These are phyloP conservation scores for Prunus davidiana DNA, from an alignment of 306 rosid species.

Conservation along the genomic window DNA sequence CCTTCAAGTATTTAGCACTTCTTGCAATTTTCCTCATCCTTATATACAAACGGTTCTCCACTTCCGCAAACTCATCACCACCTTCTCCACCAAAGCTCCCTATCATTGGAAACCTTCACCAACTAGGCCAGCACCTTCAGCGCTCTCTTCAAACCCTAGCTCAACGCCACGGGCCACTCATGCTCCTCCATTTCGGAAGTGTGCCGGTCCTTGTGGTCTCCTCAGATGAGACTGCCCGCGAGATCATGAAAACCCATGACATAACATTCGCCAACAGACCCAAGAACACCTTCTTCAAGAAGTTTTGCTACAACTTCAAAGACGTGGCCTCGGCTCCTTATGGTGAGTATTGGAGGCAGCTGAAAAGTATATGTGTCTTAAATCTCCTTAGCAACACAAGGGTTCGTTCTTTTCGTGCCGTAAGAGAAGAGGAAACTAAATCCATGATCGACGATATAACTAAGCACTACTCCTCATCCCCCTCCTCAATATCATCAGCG, in stretches of 20 bases:
- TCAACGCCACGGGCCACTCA: background rate
- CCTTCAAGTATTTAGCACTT: background rate
- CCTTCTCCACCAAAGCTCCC: background rate
- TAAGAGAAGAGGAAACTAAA: background rate
- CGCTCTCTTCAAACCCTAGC: background rate
- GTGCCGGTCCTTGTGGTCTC: background rate
- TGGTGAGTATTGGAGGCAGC: conserved; percentile 11
- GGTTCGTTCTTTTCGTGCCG: background rate
- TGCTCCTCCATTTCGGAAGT: background rate
- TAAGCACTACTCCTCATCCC: background rate
- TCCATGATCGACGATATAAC: background rate
- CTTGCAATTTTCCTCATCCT: background rate
- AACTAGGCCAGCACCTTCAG: background rate
- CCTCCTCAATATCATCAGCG: background rate
- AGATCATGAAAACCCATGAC: conserved; percentile 1
- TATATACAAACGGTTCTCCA: background rate
- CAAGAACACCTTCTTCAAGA: background rate
- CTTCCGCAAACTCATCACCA: background rate
- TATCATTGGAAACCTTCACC: background rate
- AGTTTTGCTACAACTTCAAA: background rate
- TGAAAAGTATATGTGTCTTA: background rate
- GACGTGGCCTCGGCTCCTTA: background rate
- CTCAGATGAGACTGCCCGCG: background rate
- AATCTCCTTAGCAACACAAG: conserved; percentile 7
- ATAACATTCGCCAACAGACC: background rate